phyloP scores from a whole-genome alignment of 2,329 filamentous ascomycete species.

The Fusarium sulawesiense region DNA sequence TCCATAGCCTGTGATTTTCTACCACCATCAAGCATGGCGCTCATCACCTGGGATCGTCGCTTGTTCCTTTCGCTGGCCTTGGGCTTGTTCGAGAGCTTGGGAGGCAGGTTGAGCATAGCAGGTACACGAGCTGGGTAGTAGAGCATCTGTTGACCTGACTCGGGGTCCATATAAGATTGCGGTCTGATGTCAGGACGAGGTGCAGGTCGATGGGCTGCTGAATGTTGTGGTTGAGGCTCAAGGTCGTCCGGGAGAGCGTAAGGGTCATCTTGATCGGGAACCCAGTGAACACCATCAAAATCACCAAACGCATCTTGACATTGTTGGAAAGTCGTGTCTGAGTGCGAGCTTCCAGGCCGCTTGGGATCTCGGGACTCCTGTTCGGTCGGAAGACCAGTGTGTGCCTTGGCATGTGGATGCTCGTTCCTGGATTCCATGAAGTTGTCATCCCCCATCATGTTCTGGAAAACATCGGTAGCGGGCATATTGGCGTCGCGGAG shows the following conservation, averaged over 20 bases:
- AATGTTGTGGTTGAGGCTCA: slow-evolving; percentile 31
- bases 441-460: slow-evolving; percentile 48
- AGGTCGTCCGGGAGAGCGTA: slow-evolving; percentile 32
- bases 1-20: slow-evolving; percentile 42
- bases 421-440: slow-evolving; percentile 31
- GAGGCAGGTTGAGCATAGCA: slow-evolving; percentile 90
- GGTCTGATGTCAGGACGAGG: slow-evolving; percentile 52
- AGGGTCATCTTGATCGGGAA: slow-evolving; percentile 60
- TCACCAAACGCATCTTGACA: slow-evolving; percentile 77
- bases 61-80: slow-evolving; percentile 73
- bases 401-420: slow-evolving; percentile 15
- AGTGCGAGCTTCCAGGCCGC: slow-evolving; percentile 61
- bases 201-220: slow-evolving; percentile 44
- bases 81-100: slow-evolving; percentile 81
- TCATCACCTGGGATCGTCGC: slow-evolving; percentile 78
- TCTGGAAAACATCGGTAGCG: slow-evolving; percentile 50
- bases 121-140: slow-evolving; percentile 97
- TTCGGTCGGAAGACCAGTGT: slow-evolving; percentile 20
- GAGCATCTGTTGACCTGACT: slow-evolving; percentile 83
- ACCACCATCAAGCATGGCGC: slow-evolving; percentile 61
- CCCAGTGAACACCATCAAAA: slow-evolving; percentile 84
- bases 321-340: slow-evolving; percentile 72
- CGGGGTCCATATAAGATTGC: slow-evolving; percentile 70
- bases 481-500: slow-evolving; percentile 50
- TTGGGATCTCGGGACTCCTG: slow-evolving; percentile 35